phyloP scores from a whole-genome alignment of 257 asterid species.

The Striga asiatica region DNA sequence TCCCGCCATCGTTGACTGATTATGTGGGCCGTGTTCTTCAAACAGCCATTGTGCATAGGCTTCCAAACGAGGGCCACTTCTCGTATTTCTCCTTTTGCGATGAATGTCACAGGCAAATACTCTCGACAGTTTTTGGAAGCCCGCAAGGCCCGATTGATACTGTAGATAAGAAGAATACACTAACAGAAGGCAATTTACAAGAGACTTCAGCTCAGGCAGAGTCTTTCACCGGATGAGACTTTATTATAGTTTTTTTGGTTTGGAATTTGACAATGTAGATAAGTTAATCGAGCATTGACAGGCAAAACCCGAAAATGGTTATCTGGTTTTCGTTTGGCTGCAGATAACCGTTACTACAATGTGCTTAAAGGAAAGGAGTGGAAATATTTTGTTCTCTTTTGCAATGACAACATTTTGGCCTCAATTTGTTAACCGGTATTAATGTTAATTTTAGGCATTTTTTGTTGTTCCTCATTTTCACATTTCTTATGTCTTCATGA shows the following conservation, averaged over 20 bases:
- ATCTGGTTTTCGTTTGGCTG: conserved; percentile 8
- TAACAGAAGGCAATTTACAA: conserved; percentile 18
- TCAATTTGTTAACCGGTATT: conserved; percentile 8
- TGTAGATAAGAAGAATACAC: conserved; percentile 35
- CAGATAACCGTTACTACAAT: conserved; percentile 32
- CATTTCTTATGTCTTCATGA: conserved; percentile 5
- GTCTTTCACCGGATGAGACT: conserved; percentile 21
- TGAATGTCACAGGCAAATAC: conserved; percentile 61
- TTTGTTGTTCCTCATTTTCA: neutral
- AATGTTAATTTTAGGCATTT: too few relatives aligned
- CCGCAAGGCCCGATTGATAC: conserved; percentile 51
- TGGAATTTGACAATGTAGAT: conserved; percentile 21
- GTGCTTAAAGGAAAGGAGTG: conserved; percentile 16
- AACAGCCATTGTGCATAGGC: conserved; percentile 46
- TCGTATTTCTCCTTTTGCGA: conserved; percentile 64
- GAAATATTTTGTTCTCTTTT: neutral
- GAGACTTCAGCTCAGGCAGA: conserved; percentile 17
- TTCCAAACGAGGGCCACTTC: conserved; percentile 77
- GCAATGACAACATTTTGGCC: neutral
- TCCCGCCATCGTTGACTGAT: conserved; percentile 64
- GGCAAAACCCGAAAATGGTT: conserved; percentile 2
- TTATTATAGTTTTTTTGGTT: neutral
- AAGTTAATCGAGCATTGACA: conserved; percentile 14
- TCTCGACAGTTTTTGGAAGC: conserved; percentile 58
- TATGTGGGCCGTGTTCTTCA: conserved; percentile 54